phyloP scores from a whole-genome alignment of 352 stramenopile species.

The Globisporangium spiculum region DNA sequence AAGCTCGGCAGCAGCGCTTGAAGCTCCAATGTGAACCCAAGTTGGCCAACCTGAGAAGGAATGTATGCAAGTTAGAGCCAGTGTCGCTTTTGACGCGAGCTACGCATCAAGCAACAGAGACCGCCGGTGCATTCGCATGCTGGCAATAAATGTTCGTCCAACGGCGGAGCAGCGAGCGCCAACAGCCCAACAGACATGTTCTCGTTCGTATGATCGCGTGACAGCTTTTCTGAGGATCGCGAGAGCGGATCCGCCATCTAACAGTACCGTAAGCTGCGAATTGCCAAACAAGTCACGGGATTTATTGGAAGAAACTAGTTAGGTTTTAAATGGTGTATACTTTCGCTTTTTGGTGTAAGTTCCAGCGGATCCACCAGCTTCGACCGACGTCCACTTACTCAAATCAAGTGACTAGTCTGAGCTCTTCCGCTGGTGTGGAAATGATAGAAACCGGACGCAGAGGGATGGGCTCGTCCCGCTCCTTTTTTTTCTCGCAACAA shows the following conservation, averaged over 20 bases:
- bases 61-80: neutral
- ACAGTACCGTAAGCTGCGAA: neutral
- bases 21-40: neutral
- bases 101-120: neutral
- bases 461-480: neutral
- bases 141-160: neutral
- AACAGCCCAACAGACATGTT: neutral
- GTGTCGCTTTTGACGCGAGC: neutral
- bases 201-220: neutral
- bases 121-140: neutral
- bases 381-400: neutral
- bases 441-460: neutral
- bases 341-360: neutral
- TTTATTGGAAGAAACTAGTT: neutral
- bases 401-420: neutral
- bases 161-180: neutral
- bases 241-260: neutral
- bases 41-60: neutral
- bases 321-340: neutral
- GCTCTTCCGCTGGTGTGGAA: constrained; percentile 1
- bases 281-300: neutral
- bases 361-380: neutral
- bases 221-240: neutral
- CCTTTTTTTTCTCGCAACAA: constrained; percentile 3
- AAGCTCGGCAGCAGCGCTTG: neutral